Conservation (phyloP, 2,329 filamentous ascomycete genomes). For the Cordyceps sp. region DNA sequence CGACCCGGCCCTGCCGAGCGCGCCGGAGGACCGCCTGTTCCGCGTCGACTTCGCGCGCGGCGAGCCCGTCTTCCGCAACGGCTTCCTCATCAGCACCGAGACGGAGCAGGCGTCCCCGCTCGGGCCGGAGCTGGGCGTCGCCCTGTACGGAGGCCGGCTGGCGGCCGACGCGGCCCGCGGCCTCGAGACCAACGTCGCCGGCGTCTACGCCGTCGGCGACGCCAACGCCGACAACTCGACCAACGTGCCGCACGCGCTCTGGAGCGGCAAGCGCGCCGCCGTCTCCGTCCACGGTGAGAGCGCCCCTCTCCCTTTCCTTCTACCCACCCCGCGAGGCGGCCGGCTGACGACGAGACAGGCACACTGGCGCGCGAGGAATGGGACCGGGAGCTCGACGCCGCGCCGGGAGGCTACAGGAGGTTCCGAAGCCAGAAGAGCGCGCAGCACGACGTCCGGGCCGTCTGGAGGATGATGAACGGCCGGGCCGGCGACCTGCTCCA, state of each 20-base stretch:
- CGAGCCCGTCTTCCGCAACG: conserved; percentile 24
- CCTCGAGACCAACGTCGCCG: conserved; percentile 31
- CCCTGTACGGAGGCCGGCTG: conserved; percentile 25
- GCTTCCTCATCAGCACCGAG: conserved; percentile 33
- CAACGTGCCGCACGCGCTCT: conserved; percentile 45
- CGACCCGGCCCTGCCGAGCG: conserved; percentile 24
- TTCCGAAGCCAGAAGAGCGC: conserved; percentile 12
- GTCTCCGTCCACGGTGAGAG: conserved; percentile 39
- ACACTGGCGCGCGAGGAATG: conserved; percentile 23
- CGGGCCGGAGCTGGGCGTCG: conserved; percentile 28
- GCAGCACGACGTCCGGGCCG: conserved; percentile 17
- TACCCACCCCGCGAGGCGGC: no score
- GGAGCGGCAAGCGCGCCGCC: conserved; percentile 37
- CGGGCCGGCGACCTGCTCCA: conserved; percentile 24
- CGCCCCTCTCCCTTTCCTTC: not conserved
- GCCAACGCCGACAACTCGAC: conserved; percentile 42
- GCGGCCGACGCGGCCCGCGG: conserved; percentile 21
- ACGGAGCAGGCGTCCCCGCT: conserved; percentile 29
- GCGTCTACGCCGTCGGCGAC: conserved; percentile 42
- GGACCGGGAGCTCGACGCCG: conserved; percentile 13
- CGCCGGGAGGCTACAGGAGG: no score
- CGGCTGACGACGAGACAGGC: conserved; percentile 11
- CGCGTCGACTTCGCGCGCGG: conserved; percentile 33
- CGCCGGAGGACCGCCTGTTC: conserved; percentile 37
- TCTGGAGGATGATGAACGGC: conserved; percentile 31